phyloP scores from a whole-genome alignment of 2,329 filamentous ascomycete species.

The Fusarium kyushuense region DNA sequence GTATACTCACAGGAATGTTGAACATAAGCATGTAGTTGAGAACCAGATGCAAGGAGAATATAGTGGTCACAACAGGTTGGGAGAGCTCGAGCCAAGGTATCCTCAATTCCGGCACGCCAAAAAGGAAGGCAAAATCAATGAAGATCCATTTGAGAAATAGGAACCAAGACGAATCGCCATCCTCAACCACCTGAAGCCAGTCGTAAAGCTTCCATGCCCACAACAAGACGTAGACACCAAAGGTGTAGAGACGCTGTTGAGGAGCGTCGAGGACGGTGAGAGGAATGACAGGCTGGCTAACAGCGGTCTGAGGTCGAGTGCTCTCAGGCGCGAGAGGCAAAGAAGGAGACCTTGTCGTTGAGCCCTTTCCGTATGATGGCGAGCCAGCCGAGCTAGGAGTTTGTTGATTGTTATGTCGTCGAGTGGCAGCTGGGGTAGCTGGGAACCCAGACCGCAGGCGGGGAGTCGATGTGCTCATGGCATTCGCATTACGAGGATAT shows the following conservation, averaged over 20 bases:
- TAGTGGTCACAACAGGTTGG: slow-evolving; percentile 75
- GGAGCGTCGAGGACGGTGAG: slow-evolving; percentile 87
- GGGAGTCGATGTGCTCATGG: slow-evolving; percentile 82
- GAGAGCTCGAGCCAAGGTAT: slow-evolving; percentile 98
- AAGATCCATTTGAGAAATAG: slow-evolving; percentile 94
- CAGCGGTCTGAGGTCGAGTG: slow-evolving; percentile 44
- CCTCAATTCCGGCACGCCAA: slow-evolving; percentile 84
- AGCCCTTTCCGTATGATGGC: slow-evolving; percentile 48
- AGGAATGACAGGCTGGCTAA: slow-evolving; percentile 77
- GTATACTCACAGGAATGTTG: slow-evolving; percentile 75
- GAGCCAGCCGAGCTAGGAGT: slow-evolving; percentile 51
- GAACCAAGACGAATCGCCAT: slow-evolving; percentile 88
- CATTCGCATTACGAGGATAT: slow-evolving; percentile 74
- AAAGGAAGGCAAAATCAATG: slow-evolving; percentile 88
- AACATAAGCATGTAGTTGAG: slow-evolving; percentile 93
- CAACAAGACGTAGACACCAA: slow-evolving; percentile 80
- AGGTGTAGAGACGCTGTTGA: slow-evolving; percentile 88
- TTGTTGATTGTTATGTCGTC: slow-evolving; percentile 51
- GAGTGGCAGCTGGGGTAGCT: slow-evolving; percentile 72
- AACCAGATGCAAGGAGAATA: slow-evolving; percentile 78
- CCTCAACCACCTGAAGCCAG: slow-evolving; percentile 80
- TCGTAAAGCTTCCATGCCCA: slow-evolving; percentile 90
- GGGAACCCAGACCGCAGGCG: slow-evolving; percentile 86
- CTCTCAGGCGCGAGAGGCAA: slow-evolving; percentile 64
- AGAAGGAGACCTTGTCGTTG: slow-evolving; percentile 49